These are phyloP conservation scores for Sutorius australiensis DNA, from an alignment of 768 basidiomycete species.

Conservation along the genomic window DNA sequence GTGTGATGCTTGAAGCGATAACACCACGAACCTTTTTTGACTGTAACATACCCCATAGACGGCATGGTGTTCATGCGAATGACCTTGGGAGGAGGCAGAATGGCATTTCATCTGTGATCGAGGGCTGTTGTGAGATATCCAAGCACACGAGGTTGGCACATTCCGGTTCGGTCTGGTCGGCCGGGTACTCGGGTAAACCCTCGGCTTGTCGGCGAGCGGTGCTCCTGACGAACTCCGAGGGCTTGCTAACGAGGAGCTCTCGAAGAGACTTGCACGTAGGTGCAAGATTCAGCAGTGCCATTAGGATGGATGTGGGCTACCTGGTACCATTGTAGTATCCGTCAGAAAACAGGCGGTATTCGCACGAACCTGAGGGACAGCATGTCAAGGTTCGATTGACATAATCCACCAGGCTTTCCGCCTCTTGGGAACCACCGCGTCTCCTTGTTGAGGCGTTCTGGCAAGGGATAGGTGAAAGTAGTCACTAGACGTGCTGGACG, in stretches of 20 bases:
- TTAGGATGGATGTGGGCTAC: constrained; percentile 39
- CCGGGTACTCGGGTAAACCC: constrained; percentile 40
- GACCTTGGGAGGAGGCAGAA: not conserved
- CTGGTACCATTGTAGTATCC: constrained; percentile 19
- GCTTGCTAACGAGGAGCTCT: constrained; percentile 30
- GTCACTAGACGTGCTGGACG: too few species aligned
- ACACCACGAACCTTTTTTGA: not conserved
- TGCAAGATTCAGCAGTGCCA: constrained; percentile 31
- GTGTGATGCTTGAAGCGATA: not conserved
- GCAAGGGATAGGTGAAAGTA: not conserved
- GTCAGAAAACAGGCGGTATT: not conserved
- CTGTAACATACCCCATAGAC: not conserved
- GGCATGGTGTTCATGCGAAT: not conserved
- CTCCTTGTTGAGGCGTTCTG: not conserved
- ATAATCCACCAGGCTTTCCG: constrained; percentile 1
- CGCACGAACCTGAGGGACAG: constrained; percentile 5
- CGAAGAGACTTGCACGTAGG: constrained; percentile 39
- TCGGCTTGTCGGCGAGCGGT: constrained; percentile 27
- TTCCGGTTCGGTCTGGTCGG: constrained; percentile 41
- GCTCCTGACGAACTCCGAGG: constrained; percentile 28
- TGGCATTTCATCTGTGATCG: not conserved
- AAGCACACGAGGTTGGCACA: constrained; percentile 36
- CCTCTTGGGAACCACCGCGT: not conserved
- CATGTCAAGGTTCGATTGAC: constrained; percentile 11
- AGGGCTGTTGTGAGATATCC: not conserved